These are phyloP conservation scores for Candida neerlandica DNA, from an alignment of 1,139 yeast genomes.

Conservation along the genomic window DNA sequence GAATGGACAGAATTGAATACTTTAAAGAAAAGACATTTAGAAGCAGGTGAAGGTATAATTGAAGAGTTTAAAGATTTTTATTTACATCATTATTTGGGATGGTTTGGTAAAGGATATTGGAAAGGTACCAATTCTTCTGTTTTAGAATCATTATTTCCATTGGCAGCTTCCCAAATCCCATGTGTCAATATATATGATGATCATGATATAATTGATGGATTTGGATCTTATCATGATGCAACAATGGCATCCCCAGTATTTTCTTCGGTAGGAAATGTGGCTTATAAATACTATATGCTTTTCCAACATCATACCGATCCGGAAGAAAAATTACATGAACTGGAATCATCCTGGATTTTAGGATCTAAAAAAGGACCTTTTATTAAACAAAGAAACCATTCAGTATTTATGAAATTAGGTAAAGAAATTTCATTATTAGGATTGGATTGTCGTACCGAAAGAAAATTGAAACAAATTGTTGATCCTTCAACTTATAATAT, in stretches of 20 bases:
- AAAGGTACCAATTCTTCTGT: conserved; percentile 66
- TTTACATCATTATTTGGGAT: conserved; percentile 69
- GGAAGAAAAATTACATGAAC: conserved; percentile 38
- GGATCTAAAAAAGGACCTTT: conserved; percentile 61
- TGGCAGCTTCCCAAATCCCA: conserved; percentile 82
- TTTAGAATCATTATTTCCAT: conserved; percentile 66
- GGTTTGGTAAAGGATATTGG: conserved; percentile 94
- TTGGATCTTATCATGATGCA: conserved; percentile 77
- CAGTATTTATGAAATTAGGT: conserved; percentile 74
- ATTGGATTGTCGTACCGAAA: conserved; percentile 90
- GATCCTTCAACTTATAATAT: conserved; percentile 54
- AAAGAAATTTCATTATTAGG: conserved; percentile 72
- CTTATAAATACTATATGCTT: conserved; percentile 83
- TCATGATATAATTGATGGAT: conserved; percentile 95
- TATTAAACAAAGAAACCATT: conserved; percentile 64
- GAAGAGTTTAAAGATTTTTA: conserved; percentile 66
- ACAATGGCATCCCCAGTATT: conserved; percentile 78
- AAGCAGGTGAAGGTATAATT: conserved; percentile 48
- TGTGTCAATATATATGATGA: conserved; percentile 83
- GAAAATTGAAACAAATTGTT: conserved; percentile 65
- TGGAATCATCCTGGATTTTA: conserved; percentile 63
- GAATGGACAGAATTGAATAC: conserved; percentile 66
- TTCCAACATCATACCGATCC: conserved; percentile 82
- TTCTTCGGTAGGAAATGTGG: conserved; percentile 69
- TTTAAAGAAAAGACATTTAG: conserved; percentile 37